These are phyloP conservation scores for Gentiana straminea DNA, from an alignment of 257 asterid species.

Conservation along the genomic window DNA sequence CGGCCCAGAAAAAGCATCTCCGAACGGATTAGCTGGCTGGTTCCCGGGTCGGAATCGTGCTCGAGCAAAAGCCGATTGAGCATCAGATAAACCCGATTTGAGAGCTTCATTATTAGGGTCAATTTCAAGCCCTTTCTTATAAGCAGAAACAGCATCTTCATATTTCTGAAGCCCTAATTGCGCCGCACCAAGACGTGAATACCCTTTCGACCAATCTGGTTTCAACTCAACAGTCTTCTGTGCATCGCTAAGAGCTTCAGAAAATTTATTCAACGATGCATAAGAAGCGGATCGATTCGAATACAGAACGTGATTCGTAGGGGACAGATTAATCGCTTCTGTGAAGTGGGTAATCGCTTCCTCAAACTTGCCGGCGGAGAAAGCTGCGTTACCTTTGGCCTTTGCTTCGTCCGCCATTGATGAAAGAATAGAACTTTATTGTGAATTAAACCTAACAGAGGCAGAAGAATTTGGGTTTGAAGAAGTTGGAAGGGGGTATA, in stretches of 20 bases:
- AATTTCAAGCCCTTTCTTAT: constrained; percentile 61
- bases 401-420: constrained; percentile 91
- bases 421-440: not conserved
- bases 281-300: constrained; percentile 92
- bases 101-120: constrained; percentile 81
- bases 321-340: constrained; percentile 56
- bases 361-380: constrained; percentile 60
- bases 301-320: constrained; percentile 75
- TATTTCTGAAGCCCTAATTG: constrained; percentile 49
- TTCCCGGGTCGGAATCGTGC: constrained; percentile 12
- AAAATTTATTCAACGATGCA: constrained; percentile 53
- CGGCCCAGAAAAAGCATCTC: constrained; percentile 76
- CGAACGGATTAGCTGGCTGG: constrained; percentile 40
- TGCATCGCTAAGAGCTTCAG: constrained; percentile 80
- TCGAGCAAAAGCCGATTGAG: constrained; percentile 42
- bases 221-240: constrained; percentile 76
- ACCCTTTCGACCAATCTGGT: constrained; percentile 80
- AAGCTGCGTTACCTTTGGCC: constrained; percentile 87
- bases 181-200: constrained; percentile 93
- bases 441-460: no score
- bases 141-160: constrained; percentile 56
- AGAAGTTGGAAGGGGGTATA: no score
- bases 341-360: constrained; percentile 69
- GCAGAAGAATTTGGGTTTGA: no score
- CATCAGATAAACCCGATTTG: constrained; percentile 77